Conservation (phyloP, 2,329 filamentous ascomycete genomes). For the Apiospora marii region DNA sequence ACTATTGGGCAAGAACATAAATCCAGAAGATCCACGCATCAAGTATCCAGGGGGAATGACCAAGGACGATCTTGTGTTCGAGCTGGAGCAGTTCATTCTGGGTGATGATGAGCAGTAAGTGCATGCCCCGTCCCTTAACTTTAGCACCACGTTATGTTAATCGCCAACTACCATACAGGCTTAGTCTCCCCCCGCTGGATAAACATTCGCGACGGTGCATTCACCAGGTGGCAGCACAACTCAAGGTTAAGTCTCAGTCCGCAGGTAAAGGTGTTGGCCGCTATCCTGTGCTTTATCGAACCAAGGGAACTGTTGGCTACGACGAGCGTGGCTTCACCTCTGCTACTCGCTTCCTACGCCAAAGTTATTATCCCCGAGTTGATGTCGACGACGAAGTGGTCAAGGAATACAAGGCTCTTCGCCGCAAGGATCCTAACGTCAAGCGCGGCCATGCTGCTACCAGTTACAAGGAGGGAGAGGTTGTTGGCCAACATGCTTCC, state of each 20-base stretch:
- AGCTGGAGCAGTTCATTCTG: conserved; percentile 76
- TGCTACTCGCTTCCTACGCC: conserved; percentile 52
- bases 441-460: conserved; percentile 46
- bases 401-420: conserved; percentile 39
- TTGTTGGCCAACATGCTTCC: conserved; percentile 85
- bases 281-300: conserved; percentile 81
- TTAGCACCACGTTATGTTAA: conserved; percentile 18
- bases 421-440: conserved; percentile 25
- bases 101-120: conserved; percentile 69
- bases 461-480: conserved; percentile 81
- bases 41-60: conserved; percentile 80
- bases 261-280: conserved; percentile 76
- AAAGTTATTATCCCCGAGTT: conserved; percentile 63
- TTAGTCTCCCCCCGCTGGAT: conserved; percentile 84
- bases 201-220: conserved; percentile 78
- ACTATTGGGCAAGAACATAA: conserved; percentile 66
- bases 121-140: not conserved
- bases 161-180: conserved; percentile 50
- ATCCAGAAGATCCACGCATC: conserved; percentile 65
- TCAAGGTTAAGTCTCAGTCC: conserved; percentile 86
- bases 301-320: conserved; percentile 68
- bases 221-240: conserved; percentile 78
- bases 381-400: conserved; percentile 47
- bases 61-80: conserved; percentile 73
- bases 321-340: conserved; percentile 62